Base-by-base conservation (phyloP, 352 stramenopile species). In the Pythium plurisporium region DNA sequence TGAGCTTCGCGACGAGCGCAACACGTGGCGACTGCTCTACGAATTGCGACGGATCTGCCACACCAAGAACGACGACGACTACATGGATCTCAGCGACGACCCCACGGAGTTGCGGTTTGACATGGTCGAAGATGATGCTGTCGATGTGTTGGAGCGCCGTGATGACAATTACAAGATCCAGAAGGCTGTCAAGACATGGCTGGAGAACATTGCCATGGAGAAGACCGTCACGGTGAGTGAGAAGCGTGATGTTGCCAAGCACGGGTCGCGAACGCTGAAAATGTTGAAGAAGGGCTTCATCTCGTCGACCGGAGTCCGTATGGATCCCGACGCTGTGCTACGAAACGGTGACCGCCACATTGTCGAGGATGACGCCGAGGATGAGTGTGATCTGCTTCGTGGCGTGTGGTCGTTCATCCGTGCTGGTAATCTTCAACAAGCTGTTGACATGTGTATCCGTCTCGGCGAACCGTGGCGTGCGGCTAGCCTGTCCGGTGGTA, bases 121-220 rank as follows among this genome's bases (percentile, higher is more conserved):
- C 31, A 90, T 89, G 79, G 67, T 89, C 34, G 85, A 93, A 50
- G 77, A 87, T 23, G 82, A 95, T 25, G 85, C 79, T 0, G 70
- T 93, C 37, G 69, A 77, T 1, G 29, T 84, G 14, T 52, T 93
- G 22, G 81, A 90, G 52, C 76, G 64, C 3, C 66, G 55, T 10
- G 86, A 80, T 38, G 77, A 91, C 48, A 74, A 65, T 42, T 92
- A 79, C 57, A 79, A 78, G 57, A 79, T 91, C 40, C 79, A 92
- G 51, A 63, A 64, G 12, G 82, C 82, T 5, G 80, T 93, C 2
- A 89, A 89, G 51, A 60, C 65, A 20, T 93, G 82, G 82, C 74
- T 93, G n/a, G 83, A 93, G 59, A 87, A 73, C 44, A 90, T 88
- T 46, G 83, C 83, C 29, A 65, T 86, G 40, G 82, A 95, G 56